Base-by-base conservation (phyloP, 2,329 filamentous ascomycete species). In the Diaporthe humulicola region DNA sequence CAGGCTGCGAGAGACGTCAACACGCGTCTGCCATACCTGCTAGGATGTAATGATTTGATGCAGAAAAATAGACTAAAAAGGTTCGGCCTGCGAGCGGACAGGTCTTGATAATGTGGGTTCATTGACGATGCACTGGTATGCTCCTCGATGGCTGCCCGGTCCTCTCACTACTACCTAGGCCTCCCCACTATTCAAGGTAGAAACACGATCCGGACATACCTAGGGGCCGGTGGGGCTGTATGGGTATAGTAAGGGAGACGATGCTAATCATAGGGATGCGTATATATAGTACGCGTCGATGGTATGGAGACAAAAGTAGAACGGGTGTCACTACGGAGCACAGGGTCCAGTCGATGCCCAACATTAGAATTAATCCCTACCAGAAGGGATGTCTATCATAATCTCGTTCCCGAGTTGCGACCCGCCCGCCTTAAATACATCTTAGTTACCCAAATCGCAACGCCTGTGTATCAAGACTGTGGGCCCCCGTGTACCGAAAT, bases 291-390 rank as follows among this genome's bases (percentile, higher is more conserved):
- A 28, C 10, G 19, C 30, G 45, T 38, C 30, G 14, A 28, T 25
- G 22, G 45, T n/a, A n/a, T 15, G 19, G 45, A 30, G 61, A 40
- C 8, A 54, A 19, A 25, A 52, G n/a, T 9, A 28, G 22, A n/a
- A 36, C 4, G 14, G 40, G 14, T 10, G 30, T n/a, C 48, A 54
- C 9, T 14, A 33, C n/a, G 15, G 33, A 54, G 33, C 33, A 30
- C 33, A 38, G 64, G 48, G 15, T 25, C 57, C 25, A 73, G 74
- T 70, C 69, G 50, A 70, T 58, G 73, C 69, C 67, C 58, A 71
- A 54, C 73, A 74, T 76, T 74, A 74, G 72, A 71, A 74, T 76
- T 74, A 76, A 70, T 74, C 74, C 70, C 73, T 45, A 38, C 42
- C 19, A 54, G 25, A 42, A 64, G 57, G 73, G 74, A 76, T 58